Evolutionary conservation across 2,329 filamentous ascomycete species (phyloP).

Genomic region (Paecilomyces formosus): DNA sequence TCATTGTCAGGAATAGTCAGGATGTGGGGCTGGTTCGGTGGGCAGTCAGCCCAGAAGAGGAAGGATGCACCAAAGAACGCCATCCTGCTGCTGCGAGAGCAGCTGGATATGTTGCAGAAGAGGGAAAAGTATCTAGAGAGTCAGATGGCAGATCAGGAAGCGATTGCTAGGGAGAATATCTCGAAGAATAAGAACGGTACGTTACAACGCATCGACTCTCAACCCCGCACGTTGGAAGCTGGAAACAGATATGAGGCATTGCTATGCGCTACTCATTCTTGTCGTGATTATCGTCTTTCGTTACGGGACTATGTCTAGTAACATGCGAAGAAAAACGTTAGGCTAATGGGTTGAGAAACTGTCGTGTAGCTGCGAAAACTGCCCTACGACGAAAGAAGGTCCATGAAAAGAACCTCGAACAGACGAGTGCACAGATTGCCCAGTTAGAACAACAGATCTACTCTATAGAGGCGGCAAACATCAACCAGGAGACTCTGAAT

Average conservation of each 20-base stretch:
- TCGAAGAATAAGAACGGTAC: constrained; percentile 83
- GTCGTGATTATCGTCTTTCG: not conserved
- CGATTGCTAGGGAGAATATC: constrained; percentile 80
- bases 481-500: constrained; percentile 91
- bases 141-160: constrained; percentile 90
- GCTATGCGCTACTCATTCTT: not conserved
- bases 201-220: constrained; percentile 21
- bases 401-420: constrained; percentile 84
- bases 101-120: constrained; percentile 97
- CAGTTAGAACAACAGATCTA: constrained; percentile 95
- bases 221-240: not conserved
- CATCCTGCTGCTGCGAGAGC: constrained; percentile 76
- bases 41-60: constrained; percentile 70
- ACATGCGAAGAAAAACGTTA: not conserved
- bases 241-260: not conserved
- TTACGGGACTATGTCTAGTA: not conserved
- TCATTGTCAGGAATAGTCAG: constrained; percentile 11
- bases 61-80: constrained; percentile 96
- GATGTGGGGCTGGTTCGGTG: constrained; percentile 89
- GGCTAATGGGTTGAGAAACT: not conserved
- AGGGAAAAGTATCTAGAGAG: constrained; percentile 82
- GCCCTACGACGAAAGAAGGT: constrained; percentile 91
- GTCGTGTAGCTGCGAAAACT: constrained; percentile 67
- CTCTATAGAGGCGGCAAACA: constrained; percentile 94
- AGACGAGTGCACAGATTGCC: constrained; percentile 81